Evolutionary conservation across 805 yeast species (phyloP), one percentile per base, ranked within the genome.

Genomic region (Yarrowia sp.): DNA sequence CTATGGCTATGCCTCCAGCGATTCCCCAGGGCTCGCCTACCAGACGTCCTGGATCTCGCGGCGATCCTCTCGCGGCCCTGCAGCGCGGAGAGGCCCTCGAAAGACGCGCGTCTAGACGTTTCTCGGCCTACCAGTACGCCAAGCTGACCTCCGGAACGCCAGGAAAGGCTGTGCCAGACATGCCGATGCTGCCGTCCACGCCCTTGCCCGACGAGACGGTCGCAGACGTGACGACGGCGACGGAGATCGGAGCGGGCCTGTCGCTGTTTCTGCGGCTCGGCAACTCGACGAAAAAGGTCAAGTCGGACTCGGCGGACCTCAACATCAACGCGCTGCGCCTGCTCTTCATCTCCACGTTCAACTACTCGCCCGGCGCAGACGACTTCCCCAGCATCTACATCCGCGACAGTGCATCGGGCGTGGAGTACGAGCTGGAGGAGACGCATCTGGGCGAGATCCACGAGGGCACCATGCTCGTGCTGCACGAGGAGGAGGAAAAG

Each of bases 91-190:
- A 88, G 51, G 87, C 89, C 2, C 76, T 94, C 31, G 96, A 87
- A 76, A 81, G 99, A 67, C 81, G 97, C 65, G 99, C 98, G 0
- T 92, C 97, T 0, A 87, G 93, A 67, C 78, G 99, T 62, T 93
- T 87, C 70, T 90, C 97, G 5, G 97, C 97, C 0, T 93, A 92
- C 65, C 98, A 93, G 69, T 86, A 86, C 73, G 90, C 96, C 1
- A 88, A 87, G 68, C 78, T 88, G 10, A 77, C 89, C 0, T 83
- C 80, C 64, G 69, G 62, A 62, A 66, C 72, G 9, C 68, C 73
- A 14, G 41, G 63, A 8, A 64, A 62, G 18, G 63, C 58, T 12
- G 65, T 63, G 4, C 68, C 68, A 9, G 71, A 68, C 12, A 27
- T 61, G 56, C 72, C 73, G 8, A 66, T 71, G 12, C 62, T 68